These are phyloP conservation scores for Thermomucor indicae-seudaticae DNA, from an alignment of 371 early-diverging fungal species.

Conservation along the genomic window DNA sequence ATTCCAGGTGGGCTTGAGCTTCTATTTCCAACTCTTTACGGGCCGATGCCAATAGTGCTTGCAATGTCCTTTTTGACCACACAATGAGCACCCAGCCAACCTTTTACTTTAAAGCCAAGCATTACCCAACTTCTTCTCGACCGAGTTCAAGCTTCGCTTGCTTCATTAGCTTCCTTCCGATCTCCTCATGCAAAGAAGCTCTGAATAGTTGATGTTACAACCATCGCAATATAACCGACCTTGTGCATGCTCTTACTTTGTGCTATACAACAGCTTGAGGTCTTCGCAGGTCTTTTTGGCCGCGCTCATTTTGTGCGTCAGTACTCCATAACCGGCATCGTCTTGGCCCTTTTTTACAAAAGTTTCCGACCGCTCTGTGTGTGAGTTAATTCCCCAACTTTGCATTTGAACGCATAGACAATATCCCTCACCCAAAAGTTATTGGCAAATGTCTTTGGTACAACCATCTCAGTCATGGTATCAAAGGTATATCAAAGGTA, in stretches of 20 bases:
- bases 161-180: conserved; percentile 77
- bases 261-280: conserved; percentile 41
- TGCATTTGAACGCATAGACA: background rate
- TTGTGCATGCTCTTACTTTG: conserved; percentile 17
- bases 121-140: conserved; percentile 85
- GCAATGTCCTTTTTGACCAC: conserved; percentile 49
- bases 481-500: background rate
- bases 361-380: background rate
- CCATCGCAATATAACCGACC: too few species aligned
- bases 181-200: conserved; percentile 83
- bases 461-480: background rate
- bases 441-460: conserved; percentile 28
- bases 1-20: conserved; percentile 72
- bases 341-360: conserved; percentile 62
- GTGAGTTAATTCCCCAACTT: background rate
- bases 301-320: conserved; percentile 76
- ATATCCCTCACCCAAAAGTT: conserved; percentile 39
- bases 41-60: conserved; percentile 63
- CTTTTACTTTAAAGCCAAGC: background rate
- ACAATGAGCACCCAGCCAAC: background rate
- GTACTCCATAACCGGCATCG: conserved; percentile 81
- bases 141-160: conserved; percentile 74
- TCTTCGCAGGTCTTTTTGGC: conserved; percentile 86
- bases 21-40: conserved; percentile 76
- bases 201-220: too few species aligned